Base-by-base conservation (phyloP, 1,284 basidiomycete genomes). In the Cryptococcus sp. region DNA sequence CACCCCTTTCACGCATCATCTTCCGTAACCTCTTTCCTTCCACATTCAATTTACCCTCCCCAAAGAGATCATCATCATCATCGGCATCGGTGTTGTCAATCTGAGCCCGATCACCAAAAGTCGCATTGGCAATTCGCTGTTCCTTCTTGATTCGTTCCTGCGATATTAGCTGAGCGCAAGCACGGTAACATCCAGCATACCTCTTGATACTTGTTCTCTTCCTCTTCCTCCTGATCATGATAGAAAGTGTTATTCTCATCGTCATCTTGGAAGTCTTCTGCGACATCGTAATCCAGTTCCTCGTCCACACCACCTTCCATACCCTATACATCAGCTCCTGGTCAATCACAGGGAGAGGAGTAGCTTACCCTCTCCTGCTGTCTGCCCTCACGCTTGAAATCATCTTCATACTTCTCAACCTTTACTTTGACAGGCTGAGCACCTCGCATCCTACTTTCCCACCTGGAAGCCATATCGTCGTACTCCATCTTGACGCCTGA, bases 181-280 rank as follows among this genome's bases (percentile, higher is more conserved):
- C 16, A 7, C 22, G 51, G 53, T 36, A 47, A 67, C 66, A n/a
- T n/a, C n/a, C n/a, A n/a, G n/a, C n/a, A n/a, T n/a, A n/a, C n/a
- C 49, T 73, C 71, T 25, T 63, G 61, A 18, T 65, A 57, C 53
- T 67, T 67, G 34, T 63, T 63, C 48, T 68, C 69, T 34, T 70
- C 72, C 24, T 70, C 67, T 45, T 72, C 70, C 4, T 68, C 66
- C 36, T 59, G 61, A 53, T 73, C 64, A 7, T 60, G 57, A 45
- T 73, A 69, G 59, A 73, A 72, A 0, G 66, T 69, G 51, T 72
- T 72, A 53, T 56, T 59, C 46, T 73, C 72, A 41, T 73, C 72
- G 46, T 73, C 72, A 56, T 73, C 72, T 46, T 70, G 67, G 46
- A 73, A 73, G 23, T 69, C 64, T n/a, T 73, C 72, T 40, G 65